Conservation (phyloP, 495 filamentous ascomycete species). For the Tricharina praecox region DNA sequence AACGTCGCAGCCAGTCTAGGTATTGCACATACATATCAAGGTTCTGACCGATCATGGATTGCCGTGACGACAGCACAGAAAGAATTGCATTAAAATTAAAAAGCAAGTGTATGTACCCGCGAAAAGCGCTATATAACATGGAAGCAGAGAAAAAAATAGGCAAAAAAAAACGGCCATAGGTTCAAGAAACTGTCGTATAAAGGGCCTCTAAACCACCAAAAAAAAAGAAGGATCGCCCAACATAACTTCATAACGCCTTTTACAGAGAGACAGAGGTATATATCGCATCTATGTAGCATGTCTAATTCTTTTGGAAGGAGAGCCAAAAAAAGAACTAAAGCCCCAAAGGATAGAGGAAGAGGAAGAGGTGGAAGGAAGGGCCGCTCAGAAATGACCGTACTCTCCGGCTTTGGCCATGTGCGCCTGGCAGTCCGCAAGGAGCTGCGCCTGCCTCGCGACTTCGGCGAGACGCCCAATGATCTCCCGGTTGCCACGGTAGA, state of each 20-base stretch:
- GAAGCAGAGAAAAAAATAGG: neutral
- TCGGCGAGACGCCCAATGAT: slow-evolving; percentile 74
- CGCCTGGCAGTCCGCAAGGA: slow-evolving; percentile 68
- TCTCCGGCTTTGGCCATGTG: slow-evolving; percentile 19
- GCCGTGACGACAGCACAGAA: too few species aligned
- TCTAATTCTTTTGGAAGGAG: neutral
- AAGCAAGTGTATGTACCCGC: neutral
- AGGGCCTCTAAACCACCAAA: neutral
- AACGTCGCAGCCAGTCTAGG: too few species aligned
- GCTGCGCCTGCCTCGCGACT: slow-evolving; percentile 69
- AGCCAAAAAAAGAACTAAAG: too few species aligned
- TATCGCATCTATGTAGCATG: neutral
- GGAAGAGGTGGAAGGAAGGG: too few species aligned
- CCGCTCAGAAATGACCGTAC: slow-evolving; percentile 10
- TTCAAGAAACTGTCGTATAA: slow-evolving; percentile 8
- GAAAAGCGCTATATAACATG: neutral
- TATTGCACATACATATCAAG: too few species aligned
- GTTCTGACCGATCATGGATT: too few species aligned
- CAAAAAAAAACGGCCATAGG: slow-evolving; percentile 5
- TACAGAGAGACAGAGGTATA: slow-evolving; percentile 1
- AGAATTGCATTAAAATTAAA: too few species aligned
- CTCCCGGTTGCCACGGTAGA: slow-evolving; percentile 78
- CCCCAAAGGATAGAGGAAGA: too few species aligned
- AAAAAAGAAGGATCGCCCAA: neutral
- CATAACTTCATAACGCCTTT: slow-evolving; percentile 1